Percentiles rank a stretch among this genome's conserved stretches.
Evolutionary conservation across 257 asterid genomes (phyloP).

Genomic region (Perilla frutescens): DNA sequence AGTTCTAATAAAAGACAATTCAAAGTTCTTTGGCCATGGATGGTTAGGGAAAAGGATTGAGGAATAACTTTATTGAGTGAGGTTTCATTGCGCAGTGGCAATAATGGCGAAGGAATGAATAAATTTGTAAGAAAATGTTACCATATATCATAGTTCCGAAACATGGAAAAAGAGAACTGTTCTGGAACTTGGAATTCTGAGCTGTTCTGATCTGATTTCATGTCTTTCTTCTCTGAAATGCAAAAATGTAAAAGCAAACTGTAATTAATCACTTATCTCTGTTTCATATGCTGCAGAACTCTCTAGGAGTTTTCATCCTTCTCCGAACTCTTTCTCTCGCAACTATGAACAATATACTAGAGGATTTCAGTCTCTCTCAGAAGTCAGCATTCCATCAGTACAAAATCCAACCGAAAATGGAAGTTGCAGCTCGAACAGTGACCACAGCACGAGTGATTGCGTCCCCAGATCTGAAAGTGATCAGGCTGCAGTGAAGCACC

Average conservation of each 20-base stretch:
- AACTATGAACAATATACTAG: constrained; percentile 42
- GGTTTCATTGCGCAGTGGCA: neutral
- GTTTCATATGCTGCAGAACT: constrained; percentile 46
- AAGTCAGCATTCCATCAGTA: constrained; percentile 35
- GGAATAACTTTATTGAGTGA: neutral
- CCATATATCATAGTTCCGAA: neutral
- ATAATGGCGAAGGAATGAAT: neutral
- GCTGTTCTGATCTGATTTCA: neutral
- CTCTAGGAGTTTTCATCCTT: constrained; percentile 40
- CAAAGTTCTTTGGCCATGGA: neutral
- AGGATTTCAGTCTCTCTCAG: constrained; percentile 52
- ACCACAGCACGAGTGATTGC: constrained; percentile 27
- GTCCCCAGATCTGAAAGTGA: constrained; percentile 29
- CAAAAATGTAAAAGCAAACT: neutral
- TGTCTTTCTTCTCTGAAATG: neutral
- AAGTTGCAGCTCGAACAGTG: constrained; percentile 43
- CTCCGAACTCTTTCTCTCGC: constrained; percentile 46
- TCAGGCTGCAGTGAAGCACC: constrained; percentile 42
- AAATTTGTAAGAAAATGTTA: neutral
- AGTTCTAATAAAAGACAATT: neutral
- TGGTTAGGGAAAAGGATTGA: neutral
- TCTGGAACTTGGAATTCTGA: neutral
- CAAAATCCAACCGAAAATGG: constrained; percentile 38
- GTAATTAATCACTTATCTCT: neutral
- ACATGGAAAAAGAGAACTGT: neutral